Base-by-base conservation (phyloP, 805 yeast species). In the Nematodospora valgi region DNA sequence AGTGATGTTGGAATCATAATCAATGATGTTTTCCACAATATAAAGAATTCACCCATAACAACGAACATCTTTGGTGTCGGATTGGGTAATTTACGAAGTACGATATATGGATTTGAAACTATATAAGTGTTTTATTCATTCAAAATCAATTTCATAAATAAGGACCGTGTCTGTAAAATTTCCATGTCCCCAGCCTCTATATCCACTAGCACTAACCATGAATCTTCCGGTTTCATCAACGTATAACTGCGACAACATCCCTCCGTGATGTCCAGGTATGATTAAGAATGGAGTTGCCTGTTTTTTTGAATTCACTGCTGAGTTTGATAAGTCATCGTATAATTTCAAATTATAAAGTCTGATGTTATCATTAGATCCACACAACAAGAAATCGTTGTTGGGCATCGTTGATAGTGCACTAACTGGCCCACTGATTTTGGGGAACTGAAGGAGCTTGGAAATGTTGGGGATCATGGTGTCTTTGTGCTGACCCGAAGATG, bases 191-290 rank as follows among this genome's bases (percentile, higher is more conserved):
- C 97, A 91, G 4, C 98, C 98, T 50, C 97, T 74, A 43, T 85
- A 86, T 7, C 98, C 98, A 54, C 95, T 83, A 1, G 97, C 81
- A 50, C 95, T 82, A 5, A 91, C 74, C 82, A 93, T 70, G 56
- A 85, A 93, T 42, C 93, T 64, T 25, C 94, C 86, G 2, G 93
- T 82, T 20, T 91, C 91, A 57, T 91, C 98, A 15, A 89, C 81
- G 36, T 76, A 69, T 43, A 93, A 63, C 34, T 79, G 78, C 31
- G 95, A 83, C 22, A 93, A 64, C 3, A 78, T 76, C 18, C 97
- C 96, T 32, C 98, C 98, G 52, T 86, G 96, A 57, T 93, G 98
- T 1, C 98, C 98, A 0, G 98, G 96, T 8, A 93, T 74, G 47
- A 94, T 89, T 56, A 82, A 71, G 53, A 91, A 93, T 12, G 97